These are phyloP conservation scores for Stygiomarasmius scandens DNA, from an alignment of 1,284 basidiomycete species.

Conservation along the genomic window DNA sequence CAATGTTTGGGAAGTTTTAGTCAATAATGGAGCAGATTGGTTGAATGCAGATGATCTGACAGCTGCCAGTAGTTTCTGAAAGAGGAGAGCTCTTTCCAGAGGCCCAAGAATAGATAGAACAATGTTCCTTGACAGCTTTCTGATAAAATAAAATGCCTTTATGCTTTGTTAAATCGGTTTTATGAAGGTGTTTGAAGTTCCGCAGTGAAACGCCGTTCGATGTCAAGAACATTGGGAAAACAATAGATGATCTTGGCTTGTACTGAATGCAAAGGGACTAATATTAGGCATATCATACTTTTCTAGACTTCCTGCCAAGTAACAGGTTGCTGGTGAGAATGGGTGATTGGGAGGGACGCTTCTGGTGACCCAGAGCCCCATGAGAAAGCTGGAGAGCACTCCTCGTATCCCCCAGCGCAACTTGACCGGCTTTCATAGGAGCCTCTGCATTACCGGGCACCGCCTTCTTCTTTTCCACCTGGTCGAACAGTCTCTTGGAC, in stretches of 20 bases:
- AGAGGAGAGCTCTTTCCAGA: no score
- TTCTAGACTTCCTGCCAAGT: slow-evolving; percentile 30
- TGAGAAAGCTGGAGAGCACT: slow-evolving; percentile 49
- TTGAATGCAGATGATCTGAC: slow-evolving; percentile 56
- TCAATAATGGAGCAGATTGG: slow-evolving; percentile 52
- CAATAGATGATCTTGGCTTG: no score
- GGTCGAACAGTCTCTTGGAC: slow-evolving; percentile 30
- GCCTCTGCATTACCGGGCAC: slow-evolving; percentile 27
- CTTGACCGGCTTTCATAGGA: slow-evolving; percentile 48
- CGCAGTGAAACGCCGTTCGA: no score
- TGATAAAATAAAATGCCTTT: no score
- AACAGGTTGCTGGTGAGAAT: slow-evolving; percentile 33
- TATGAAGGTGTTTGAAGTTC: no score
- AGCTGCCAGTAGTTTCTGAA: slow-evolving; percentile 34
- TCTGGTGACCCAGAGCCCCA: slow-evolving; percentile 48
- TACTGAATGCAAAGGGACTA: not conserved
- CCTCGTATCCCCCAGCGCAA: slow-evolving; percentile 50
- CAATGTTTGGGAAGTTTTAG: slow-evolving; percentile 45
- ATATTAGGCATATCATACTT: slow-evolving; percentile 11
- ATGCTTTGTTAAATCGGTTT: no score
- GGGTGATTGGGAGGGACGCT: slow-evolving; percentile 25
- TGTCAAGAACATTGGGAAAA: no score
- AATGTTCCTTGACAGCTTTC: no score
- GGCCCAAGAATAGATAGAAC: no score
- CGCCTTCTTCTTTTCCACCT: slow-evolving; percentile 39